A percentile compares a stretch with the other conserved stretches of the same genome.
These are phyloP conservation scores for Rossbeevera mucosa DNA, from an alignment of 768 basidiomycete genomes.

Conservation along the genomic window DNA sequence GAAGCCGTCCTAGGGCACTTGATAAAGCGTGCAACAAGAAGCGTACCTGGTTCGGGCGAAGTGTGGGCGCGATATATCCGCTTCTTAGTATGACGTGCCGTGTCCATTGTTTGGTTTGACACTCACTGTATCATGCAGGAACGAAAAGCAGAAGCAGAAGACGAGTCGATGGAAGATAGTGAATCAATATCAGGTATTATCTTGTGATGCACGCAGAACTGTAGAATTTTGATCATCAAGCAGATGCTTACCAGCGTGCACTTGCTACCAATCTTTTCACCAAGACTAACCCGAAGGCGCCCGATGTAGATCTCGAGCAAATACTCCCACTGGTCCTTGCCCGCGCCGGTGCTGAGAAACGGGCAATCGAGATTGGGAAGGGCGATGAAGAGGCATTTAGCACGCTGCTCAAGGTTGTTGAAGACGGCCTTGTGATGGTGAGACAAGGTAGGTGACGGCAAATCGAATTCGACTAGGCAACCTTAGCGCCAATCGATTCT, in stretches of 20 bases:
- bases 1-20: slow-evolving; percentile 39
- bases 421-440: slow-evolving; percentile 60
- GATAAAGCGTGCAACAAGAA: slow-evolving; percentile 58
- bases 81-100: slow-evolving; percentile 47
- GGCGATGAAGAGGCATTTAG: slow-evolving; percentile 51
- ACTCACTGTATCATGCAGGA: slow-evolving; percentile 15
- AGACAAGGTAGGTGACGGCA: slow-evolving; percentile 43
- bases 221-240: slow-evolving; percentile 3
- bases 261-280: slow-evolving; percentile 52
- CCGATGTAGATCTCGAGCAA: slow-evolving; percentile 53
- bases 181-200: slow-evolving; percentile 27
- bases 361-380: slow-evolving; percentile 44
- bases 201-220: neutral
- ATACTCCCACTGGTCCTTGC: slow-evolving; percentile 61
- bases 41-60: slow-evolving; percentile 72
- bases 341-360: slow-evolving; percentile 59
- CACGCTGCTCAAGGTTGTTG: slow-evolving; percentile 51
- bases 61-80: slow-evolving; percentile 77
- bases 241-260: slow-evolving; percentile 58
- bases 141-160: slow-evolving; percentile 12
- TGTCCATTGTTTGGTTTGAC: neutral
- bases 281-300: slow-evolving; percentile 15
- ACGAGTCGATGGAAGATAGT: slow-evolving; percentile 14
- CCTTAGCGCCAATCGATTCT: slow-evolving; percentile 2
- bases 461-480: neutral